Base-by-base conservation (phyloP, 2,329 filamentous ascomycete genomes). In the Elsinoe ampelina region DNA sequence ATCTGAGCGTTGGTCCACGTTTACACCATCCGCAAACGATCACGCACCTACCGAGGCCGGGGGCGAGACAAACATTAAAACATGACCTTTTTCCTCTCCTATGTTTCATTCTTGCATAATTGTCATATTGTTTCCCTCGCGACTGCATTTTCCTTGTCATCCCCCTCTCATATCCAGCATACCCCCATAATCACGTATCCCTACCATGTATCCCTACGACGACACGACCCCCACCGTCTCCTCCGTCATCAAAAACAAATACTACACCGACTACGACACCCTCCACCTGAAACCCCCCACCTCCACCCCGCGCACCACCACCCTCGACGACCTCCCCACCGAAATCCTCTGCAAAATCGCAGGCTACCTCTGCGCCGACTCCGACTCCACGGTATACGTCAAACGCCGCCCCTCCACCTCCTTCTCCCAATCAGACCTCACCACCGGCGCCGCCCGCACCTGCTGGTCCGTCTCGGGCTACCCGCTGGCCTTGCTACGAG, bases 281-380 rank as follows among this genome's bases (percentile, higher is more conserved):
- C 48, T 52, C 15, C 48, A 52, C 48, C 48, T 52, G 17, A 52
- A 36, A 11, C 3, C 19, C 15, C 4, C 32, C 7, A 2, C 32
- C 15, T 3, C 15, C 48, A 22, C 15, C 34, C 6, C 26, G 2
- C 35, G 12, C n/a, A 15, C 8, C 8, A 12, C 34, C 35, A 52
- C 34, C 15, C 59, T 60, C 17, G 50, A 59, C 15, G 50, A 58
- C 50, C 47, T 60, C 4, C 59, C 59, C 6, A 56, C 54, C 36
- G 59, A 60, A 39, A 56, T 60, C 39, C 55, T 60, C 26, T 58
- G 58, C 11, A 50, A 55, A 13, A 54, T 60, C 43, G 34, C 58
- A 6, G 20, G 55, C 32, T 45, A 51, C 45, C 43, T 57, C 19
- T 51, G 43, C 47, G 43, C 20, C 55, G 17, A 39, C 19, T 55